These are phyloP conservation scores for Athelia sp. DNA, from an alignment of 1,284 basidiomycete species.

Conservation along the genomic window DNA sequence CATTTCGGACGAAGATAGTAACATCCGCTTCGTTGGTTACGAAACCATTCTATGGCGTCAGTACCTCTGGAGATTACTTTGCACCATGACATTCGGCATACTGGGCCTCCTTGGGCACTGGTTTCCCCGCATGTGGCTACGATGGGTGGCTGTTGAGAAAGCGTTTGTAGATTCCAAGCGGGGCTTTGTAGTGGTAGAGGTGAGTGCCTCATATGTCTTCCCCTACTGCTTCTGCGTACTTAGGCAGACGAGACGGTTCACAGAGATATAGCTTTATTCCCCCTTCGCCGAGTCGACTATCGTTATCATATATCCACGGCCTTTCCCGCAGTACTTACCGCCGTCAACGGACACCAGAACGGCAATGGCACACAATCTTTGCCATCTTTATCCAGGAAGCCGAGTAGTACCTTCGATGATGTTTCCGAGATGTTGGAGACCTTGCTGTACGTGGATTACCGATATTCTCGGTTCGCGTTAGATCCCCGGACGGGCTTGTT, in stretches of 20 bases:
- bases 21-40: slow-evolving; percentile 89
- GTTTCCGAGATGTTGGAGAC: slow-evolving; percentile 35
- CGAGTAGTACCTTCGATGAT: slow-evolving; percentile 22
- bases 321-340: slow-evolving; percentile 42
- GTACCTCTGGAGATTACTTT: slow-evolving; percentile 70
- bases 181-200: slow-evolving; percentile 88
- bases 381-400: slow-evolving; percentile 18
- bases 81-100: slow-evolving; percentile 69
- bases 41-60: slow-evolving; percentile 63
- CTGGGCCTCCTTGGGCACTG: slow-evolving; percentile 87
- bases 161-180: slow-evolving; percentile 73
- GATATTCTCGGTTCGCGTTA: slow-evolving; percentile 88
- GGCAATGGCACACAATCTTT: slow-evolving; percentile 3
- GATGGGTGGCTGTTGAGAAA: slow-evolving; percentile 80
- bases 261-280: slow-evolving; percentile 77
- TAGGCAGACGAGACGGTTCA: slow-evolving; percentile 61
- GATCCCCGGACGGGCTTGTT: slow-evolving; percentile 86
- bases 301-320: slow-evolving; percentile 76
- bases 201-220: slow-evolving; percentile 36
- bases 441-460: slow-evolving; percentile 70
- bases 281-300: slow-evolving; percentile 65
- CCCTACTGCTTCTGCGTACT: background rate
- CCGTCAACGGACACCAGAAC: slow-evolving; percentile 9
- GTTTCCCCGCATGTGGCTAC: slow-evolving; percentile 89
- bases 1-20: slow-evolving; percentile 88